These are phyloP conservation scores for Cajanus cajan DNA, from an alignment of 306 rosid species.

Conservation along the genomic window DNA sequence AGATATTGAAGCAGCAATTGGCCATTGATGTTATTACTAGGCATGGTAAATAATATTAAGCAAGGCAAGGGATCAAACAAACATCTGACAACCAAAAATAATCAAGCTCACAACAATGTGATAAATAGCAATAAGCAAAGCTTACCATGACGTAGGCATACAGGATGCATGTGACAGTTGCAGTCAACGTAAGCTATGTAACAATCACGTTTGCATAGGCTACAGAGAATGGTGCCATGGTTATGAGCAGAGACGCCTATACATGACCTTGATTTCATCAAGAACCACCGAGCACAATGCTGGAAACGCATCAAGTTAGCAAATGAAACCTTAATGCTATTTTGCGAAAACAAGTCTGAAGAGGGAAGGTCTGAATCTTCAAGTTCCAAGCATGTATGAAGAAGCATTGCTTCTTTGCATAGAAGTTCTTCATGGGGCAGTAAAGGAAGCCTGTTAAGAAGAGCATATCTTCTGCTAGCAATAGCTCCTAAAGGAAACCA, in stretches of 20 bases:
- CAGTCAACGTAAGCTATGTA: conserved; percentile 75
- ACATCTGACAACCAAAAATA: conserved; percentile 8
- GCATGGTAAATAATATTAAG: conserved; percentile 4
- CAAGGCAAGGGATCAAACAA: conserved; percentile 15
- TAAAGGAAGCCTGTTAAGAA: conserved; percentile 81
- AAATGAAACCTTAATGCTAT: conserved; percentile 59
- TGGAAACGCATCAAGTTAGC: conserved; percentile 81
- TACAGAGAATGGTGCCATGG: conserved; percentile 76
- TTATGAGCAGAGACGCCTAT: conserved; percentile 50
- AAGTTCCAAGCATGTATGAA: conserved; percentile 56
- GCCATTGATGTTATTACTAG: not conserved
- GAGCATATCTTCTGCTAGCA: conserved; percentile 87
- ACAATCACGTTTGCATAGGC: conserved; percentile 90
- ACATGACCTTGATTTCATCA: conserved; percentile 66
- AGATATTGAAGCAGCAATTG: not conserved
- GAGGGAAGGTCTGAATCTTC: conserved; percentile 65
- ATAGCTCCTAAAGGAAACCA: conserved; percentile 95
- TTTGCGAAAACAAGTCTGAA: conserved; percentile 50
- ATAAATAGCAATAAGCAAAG: conserved; percentile 9
- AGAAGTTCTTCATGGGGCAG: conserved; percentile 95
- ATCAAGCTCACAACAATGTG: conserved; percentile 5
- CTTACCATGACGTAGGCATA: conserved; percentile 95
- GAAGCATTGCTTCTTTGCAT: conserved; percentile 93
- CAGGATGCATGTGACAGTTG: conserved; percentile 69
- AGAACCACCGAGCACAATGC: conserved; percentile 84